Evolutionary conservation across 176 grass and related monocot species (phyloP).

Genomic region (Eragrostis curvula): DNA sequence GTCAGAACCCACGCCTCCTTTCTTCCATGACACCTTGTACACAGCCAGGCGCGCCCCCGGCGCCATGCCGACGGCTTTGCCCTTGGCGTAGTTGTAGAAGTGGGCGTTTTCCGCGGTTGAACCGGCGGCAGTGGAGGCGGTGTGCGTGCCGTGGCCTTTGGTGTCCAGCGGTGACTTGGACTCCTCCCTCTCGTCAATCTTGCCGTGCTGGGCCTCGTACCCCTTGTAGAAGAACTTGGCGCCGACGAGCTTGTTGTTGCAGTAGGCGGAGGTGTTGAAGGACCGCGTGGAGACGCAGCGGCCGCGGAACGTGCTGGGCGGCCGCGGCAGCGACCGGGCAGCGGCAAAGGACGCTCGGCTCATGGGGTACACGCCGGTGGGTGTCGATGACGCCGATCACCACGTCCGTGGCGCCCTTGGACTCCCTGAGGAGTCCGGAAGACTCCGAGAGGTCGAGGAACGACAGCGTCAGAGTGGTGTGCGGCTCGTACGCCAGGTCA

Average conservation of each 20-base stretch:
- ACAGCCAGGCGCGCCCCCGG: constrained; percentile 9
- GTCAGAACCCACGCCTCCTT: constrained; percentile 27
- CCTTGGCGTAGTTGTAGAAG: too few species aligned
- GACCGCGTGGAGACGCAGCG: too few species aligned
- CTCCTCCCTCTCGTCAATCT: too few species aligned
- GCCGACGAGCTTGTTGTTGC: too few species aligned
- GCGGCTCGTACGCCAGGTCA: neutral
- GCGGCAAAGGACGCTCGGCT: constrained; percentile 28
- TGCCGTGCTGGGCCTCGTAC: too few species aligned
- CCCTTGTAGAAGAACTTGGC: too few species aligned
- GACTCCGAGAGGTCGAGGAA: constrained; percentile 31
- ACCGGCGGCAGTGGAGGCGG: too few species aligned
- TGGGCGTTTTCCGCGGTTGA: too few species aligned
- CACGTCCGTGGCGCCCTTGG: neutral
- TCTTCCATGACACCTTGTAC: constrained; percentile 46
- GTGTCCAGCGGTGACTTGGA: too few species aligned
- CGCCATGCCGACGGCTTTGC: too few species aligned
- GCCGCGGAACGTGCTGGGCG: neutral
- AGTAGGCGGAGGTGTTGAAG: too few species aligned
- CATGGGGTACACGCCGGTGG: constrained; percentile 23
- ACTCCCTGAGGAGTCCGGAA: neutral
- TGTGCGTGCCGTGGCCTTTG: too few species aligned
- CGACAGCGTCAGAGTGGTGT: constrained; percentile 32
- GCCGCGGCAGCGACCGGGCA: constrained; percentile 17
- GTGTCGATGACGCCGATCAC: constrained; percentile 22